Base-by-base conservation (phyloP, 345 rosid species). In the Lepidium didymum region DNA sequence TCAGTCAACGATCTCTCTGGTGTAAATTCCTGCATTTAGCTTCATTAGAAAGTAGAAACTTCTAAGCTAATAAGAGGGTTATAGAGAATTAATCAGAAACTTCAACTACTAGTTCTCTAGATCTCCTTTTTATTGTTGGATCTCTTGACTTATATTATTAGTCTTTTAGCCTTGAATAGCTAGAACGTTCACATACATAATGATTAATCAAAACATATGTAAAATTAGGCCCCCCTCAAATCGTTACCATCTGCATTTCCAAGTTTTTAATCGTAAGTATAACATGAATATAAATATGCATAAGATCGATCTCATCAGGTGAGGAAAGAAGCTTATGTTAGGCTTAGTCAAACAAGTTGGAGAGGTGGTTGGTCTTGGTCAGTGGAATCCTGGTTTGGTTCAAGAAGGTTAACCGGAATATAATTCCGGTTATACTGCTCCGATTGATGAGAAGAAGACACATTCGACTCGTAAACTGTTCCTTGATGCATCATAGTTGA, bases 341-440 rank as follows among this genome's bases (percentile, higher is more conserved):
- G 41, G 18, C 51, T 9, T 27, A 16, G 10, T 68, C 75, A 90
- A 80, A 90, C 96, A 49, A 90, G 88, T 73, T 86, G 94, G 56
- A 90, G 97, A 64, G 92, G 78, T 31, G 86, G 79, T 43, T 81
- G 84, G 61, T 83, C 85, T 5, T 78, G 75, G 56, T 69, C 73
- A 53, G 81, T 50, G 65, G 83, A 83, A 1, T 83, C 85, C 53
- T 74, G 82, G 68, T 75, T 86, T 21, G 85, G 84, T 56, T 90
- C 86, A 43, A 86, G 72, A 72, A 84, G 75, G 68, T 78, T 85
- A 41, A 87, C 88, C 4, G 88, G 79, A 14, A 90, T 73, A 74
- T 82, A 87, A 68, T 68, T 82, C 29, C 86, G 80, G 52, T 87
- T 89, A 31, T 79, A 90, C 35, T 75, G 74, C 42, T 80, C 87